Base-by-base conservation (phyloP, 768 basidiomycete genomes). In the Amyloporia xantha region DNA sequence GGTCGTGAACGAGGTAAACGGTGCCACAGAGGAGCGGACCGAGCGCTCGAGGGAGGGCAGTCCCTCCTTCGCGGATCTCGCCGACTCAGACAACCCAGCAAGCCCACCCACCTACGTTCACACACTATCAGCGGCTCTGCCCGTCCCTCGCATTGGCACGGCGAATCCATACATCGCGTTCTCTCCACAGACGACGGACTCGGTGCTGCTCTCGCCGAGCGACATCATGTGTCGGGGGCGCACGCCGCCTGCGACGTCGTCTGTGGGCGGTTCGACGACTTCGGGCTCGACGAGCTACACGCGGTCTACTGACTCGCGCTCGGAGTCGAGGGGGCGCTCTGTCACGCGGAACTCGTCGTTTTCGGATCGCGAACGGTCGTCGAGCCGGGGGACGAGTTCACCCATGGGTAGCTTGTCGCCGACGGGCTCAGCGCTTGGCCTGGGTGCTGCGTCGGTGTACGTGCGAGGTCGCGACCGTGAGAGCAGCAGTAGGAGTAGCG, bases 281-380 rank as follows among this genome's bases (percentile, higher is more conserved):
- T 61, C 61, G 20, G 56, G 63, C 33, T 59, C 59, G 35, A 65
- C 64, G 48, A 62, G 45, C 5, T 68, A 60, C 45, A 55, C 54
- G 38, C 56, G 56, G 43, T 65, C 62, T 25, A 58, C 59, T 30
- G 60, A 64, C 40, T 59, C 58, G 25, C 56, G 57, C 20, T 60
- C 62, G 0, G 56, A 60, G 47, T 60, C 62, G 26, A 74, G 82
- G 12, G 81, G 82, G 2, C 70, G 82, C 19, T 80, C 80, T 36
- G 68, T 67, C 42, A 72, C 78, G 17, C 74, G 79, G 33, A 75
- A 74, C 5, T 69, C 79, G 13, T 77, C 80, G 1, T 78, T 78
- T 24, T 71, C 76, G 23, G 66, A 73, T 38, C 77, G 76, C 44
- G 79, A 79, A 30, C 62, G 62, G 23, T 72, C 73, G 64, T 64